Conservation (phyloP, 768 basidiomycete genomes). For the Lactarius pseudohatsudake region DNA sequence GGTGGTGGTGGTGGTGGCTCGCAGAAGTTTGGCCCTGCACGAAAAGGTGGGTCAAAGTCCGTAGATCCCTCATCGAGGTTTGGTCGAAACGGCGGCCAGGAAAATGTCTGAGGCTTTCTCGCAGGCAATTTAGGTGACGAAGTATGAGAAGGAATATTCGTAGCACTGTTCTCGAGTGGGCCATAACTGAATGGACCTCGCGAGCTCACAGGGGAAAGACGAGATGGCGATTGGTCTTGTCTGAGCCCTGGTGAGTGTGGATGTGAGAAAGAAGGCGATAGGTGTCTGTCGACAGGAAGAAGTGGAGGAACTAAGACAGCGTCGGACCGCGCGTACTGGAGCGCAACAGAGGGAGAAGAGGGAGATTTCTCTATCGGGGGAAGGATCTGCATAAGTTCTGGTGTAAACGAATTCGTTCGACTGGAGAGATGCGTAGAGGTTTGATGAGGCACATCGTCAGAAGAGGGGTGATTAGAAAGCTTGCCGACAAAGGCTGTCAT, state of each 20-base stretch:
- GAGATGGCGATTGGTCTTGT: conserved; percentile 19
- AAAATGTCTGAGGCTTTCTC: conserved; percentile 16
- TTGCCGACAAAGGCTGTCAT: conserved; percentile 45
- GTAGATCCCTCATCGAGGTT: conserved; percentile 8
- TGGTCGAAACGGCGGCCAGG: conserved; percentile 26
- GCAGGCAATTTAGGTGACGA: conserved; percentile 18
- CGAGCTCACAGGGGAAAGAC: conserved; percentile 19
- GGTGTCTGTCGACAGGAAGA: conserved; percentile 5
- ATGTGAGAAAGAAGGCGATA: conserved; percentile 18
- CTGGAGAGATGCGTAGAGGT: background rate
- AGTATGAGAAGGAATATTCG: conserved; percentile 16
- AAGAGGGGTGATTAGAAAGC: conserved; percentile 27
- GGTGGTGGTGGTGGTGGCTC: conserved; percentile 16
- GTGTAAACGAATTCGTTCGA: background rate
- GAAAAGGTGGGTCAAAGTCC: conserved; percentile 26
- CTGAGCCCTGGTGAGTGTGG: conserved; percentile 14
- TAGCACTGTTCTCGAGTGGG: conserved; percentile 15
- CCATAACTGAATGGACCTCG: conserved; percentile 21
- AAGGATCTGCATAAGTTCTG: background rate
- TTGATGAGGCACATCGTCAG: conserved; percentile 8
- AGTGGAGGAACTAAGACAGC: background rate
- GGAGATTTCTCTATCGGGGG: conserved; percentile 2
- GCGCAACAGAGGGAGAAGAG: background rate
- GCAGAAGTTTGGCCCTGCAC: conserved; percentile 19
- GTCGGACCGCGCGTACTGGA: background rate